Base-by-base conservation (phyloP, 805 yeast species). In the Kluyveromyces dobzhanskii region DNA sequence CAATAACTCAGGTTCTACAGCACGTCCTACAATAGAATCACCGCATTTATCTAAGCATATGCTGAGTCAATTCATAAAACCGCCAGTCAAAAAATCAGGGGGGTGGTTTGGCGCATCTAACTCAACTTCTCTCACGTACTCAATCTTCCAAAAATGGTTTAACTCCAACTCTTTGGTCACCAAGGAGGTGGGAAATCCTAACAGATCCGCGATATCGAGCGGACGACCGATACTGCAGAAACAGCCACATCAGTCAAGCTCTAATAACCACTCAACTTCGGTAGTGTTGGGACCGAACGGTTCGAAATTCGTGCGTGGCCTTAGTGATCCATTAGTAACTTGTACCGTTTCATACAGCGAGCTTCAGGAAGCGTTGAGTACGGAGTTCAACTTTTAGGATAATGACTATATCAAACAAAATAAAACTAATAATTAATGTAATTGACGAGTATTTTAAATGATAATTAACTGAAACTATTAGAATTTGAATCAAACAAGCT, bases 301-400 rank as follows among this genome's bases (percentile, higher is more conserved):
- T 11, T 36, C 45, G 3, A 39, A 30, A 29, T 43, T 43, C 28
- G 35, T 43, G 5, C 39, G 38, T 6, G 38, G 38, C 3, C 37
- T 41, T 2, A 38, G 42, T 21, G 43, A 43, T n/a, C 53, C 56
- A 8, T 33, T 44, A 5, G 34, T 52, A 7, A 44, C 47, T 30
- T 41, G 47, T 26, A 40, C 33, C 18, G 43, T 57, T 13, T 45
- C 51, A 11, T 49, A 48, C 27, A 46, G 50, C 14, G 61, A 56
- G 24, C 42, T 58, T 10, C 46, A 43, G 17, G 60, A 57, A 23
- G 63, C 63, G 3, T 41, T 58, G 27, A 49, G 50, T 38, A 54
- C 61, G 4, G 57, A 57, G 28, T 40, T 57, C 17, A 32, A 47
- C n/a, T 35, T 46, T 17, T 43, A 40, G 37, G 6, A 16, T 21